Evolutionary conservation across 225 moss, liverwort and hornwort species (phyloP).

Genomic region (Marchantia paleacea): DNA sequence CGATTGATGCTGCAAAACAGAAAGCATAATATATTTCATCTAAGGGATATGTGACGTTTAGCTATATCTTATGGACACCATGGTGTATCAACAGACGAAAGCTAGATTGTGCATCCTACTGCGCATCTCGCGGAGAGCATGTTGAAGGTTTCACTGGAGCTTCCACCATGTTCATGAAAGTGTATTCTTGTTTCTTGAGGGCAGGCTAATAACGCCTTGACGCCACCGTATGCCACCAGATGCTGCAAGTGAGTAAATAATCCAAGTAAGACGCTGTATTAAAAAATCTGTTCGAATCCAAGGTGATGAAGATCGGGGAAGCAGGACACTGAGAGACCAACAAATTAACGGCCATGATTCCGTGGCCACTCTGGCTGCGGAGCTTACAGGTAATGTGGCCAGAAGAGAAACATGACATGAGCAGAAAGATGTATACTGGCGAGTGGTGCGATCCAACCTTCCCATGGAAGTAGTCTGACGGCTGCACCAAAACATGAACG

Average conservation of each 20-base stretch:
- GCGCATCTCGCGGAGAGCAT: neutral
- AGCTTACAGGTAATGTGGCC: neutral
- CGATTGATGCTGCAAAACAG: neutral
- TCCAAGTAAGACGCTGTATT: neutral
- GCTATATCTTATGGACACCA: neutral
- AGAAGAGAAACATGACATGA: neutral
- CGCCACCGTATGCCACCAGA: neutral
- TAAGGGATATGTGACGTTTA: neutral
- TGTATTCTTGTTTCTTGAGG: neutral
- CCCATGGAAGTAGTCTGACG: neutral
- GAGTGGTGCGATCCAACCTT: neutral
- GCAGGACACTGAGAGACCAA: too few species aligned
- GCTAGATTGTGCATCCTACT: neutral
- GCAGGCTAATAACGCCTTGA: neutral
- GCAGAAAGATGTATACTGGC: neutral
- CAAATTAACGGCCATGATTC: too few species aligned
- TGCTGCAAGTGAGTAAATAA: neutral
- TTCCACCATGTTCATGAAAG: neutral
- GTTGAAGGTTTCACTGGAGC: neutral
- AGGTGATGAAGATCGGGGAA: neutral
- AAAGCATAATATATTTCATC: neutral
- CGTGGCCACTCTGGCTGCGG: too few species aligned
- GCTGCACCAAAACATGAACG: neutral
- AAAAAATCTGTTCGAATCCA: neutral
- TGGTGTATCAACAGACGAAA: neutral